Percentiles rank a stretch among this genome's conserved stretches.
Conservation (phyloP, 208 protist species). For the Herpetomonas tarakana region DNA sequence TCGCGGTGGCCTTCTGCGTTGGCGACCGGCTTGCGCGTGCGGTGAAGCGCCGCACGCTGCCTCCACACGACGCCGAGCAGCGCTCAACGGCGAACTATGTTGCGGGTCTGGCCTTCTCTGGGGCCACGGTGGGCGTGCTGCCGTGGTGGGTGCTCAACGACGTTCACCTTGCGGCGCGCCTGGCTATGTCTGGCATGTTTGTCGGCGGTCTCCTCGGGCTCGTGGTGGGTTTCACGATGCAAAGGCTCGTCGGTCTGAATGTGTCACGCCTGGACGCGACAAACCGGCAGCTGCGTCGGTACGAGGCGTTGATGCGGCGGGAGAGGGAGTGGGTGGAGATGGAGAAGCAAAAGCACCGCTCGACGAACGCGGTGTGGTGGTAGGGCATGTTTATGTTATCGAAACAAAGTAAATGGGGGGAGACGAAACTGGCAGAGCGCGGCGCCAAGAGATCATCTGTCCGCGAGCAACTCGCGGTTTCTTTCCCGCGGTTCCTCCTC, state of each 20-base stretch:
- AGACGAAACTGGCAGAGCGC: too few relatives aligned
- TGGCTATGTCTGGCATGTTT: slow-evolving; percentile 51
- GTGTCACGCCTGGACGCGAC: slow-evolving; percentile 62
- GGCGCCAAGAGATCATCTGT: too few relatives aligned
- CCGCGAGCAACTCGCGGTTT: too few relatives aligned
- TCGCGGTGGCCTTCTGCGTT: slow-evolving; percentile 63
- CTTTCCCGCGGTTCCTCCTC: too few relatives aligned
- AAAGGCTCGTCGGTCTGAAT: slow-evolving; percentile 68
- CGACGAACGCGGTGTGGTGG: slow-evolving; percentile 62
- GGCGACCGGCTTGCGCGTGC: slow-evolving; percentile 57
- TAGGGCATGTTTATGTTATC: too few relatives aligned
- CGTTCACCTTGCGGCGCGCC: slow-evolving; percentile 42
- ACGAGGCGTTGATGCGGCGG: slow-evolving; percentile 80
- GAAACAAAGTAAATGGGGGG: neutral
- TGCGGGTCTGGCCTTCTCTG: slow-evolving; percentile 60
- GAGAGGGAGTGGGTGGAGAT: slow-evolving; percentile 56
- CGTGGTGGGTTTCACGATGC: slow-evolving; percentile 48
- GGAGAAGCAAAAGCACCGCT: slow-evolving; percentile 29
- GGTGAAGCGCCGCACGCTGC: slow-evolving; percentile 43
- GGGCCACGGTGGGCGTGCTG: slow-evolving; percentile 71
- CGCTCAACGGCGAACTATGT: slow-evolving; percentile 77
- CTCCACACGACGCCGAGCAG: slow-evolving; percentile 54
- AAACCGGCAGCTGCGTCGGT: slow-evolving; percentile 70
- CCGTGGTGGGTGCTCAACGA: slow-evolving; percentile 89
- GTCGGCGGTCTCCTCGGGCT: slow-evolving; percentile 66